phyloP scores from a whole-genome alignment of 306 rosid species.

The Gillenia trifoliata region DNA sequence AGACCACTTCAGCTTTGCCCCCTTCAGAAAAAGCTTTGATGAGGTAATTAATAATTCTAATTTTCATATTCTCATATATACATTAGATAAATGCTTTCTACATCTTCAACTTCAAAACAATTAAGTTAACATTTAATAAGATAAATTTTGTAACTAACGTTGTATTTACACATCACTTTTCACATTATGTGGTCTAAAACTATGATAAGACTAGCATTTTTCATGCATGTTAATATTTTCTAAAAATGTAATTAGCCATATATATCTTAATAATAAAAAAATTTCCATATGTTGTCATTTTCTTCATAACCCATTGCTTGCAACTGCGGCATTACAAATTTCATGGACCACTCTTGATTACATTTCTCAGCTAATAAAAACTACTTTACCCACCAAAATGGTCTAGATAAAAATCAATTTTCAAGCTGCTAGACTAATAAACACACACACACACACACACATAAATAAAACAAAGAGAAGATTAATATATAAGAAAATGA shows the following conservation, averaged over 20 bases:
- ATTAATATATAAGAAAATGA: not conserved
- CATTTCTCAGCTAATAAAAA: constrained; percentile 36
- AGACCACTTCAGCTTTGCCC: constrained; percentile 68
- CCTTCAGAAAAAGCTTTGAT: constrained; percentile 68
- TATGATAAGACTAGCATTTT: not conserved
- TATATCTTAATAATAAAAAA: not conserved
- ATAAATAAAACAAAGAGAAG: not conserved
- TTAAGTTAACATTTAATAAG: not conserved
- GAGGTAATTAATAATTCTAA: constrained; percentile 39
- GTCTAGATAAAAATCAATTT: constrained; percentile 2
- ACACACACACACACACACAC: not conserved
- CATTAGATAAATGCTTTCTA: not conserved
- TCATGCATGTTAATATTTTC: not conserved
- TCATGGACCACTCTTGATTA: constrained; percentile 29
- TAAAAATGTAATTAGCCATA: not conserved
- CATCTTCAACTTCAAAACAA: not conserved
- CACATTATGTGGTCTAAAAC: not conserved
- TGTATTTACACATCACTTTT: not conserved
- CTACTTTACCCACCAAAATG: constrained; percentile 20
- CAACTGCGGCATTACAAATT: constrained; percentile 35
- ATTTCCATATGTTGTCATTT: not conserved
- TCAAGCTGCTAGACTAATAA: not conserved
- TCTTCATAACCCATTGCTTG: constrained; percentile 41
- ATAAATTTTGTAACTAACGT: no score
- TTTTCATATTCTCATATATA: not conserved